Evolutionary conservation across 2,329 filamentous ascomycete species (phyloP).

Genomic region (Ophiostoma ips): DNA sequence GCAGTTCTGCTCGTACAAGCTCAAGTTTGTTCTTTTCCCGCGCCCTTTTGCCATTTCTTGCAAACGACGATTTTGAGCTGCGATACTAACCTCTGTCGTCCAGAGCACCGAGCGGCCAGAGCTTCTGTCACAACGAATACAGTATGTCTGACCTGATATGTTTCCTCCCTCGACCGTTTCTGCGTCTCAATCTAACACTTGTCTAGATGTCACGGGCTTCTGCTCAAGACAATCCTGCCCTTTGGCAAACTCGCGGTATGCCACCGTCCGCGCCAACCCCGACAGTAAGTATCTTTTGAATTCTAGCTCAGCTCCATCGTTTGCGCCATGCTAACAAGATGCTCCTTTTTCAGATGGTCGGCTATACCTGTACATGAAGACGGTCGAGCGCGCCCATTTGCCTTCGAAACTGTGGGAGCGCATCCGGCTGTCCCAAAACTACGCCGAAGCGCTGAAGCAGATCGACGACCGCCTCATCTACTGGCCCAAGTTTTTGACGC

Average conservation of each 20-base stretch:
- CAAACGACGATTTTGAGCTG: background rate
- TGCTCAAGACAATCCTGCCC: slow-evolving; percentile 65
- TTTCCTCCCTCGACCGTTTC: no score
- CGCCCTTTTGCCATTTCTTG: background rate
- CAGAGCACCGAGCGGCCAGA: slow-evolving; percentile 59
- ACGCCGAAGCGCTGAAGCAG: slow-evolving; percentile 74
- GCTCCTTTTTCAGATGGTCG: slow-evolving; percentile 26
- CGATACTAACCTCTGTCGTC: background rate
- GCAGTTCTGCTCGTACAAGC: slow-evolving; percentile 87
- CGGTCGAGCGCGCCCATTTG: slow-evolving; percentile 74
- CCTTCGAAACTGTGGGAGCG: slow-evolving; percentile 91
- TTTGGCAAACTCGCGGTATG: slow-evolving; percentile 82
- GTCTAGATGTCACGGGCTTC: slow-evolving; percentile 23
- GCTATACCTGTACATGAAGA: slow-evolving; percentile 95
- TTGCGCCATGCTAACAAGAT: background rate
- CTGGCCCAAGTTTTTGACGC: slow-evolving; percentile 84
- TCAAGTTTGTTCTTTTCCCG: slow-evolving; percentile 49
- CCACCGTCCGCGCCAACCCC: slow-evolving; percentile 74
- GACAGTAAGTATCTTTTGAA: slow-evolving; percentile 16
- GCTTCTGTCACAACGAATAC: slow-evolving; percentile 91
- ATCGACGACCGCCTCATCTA: slow-evolving; percentile 79
- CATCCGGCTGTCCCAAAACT: slow-evolving; percentile 81
- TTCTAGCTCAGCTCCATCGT: background rate
- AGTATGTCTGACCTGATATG: slow-evolving; percentile 32
- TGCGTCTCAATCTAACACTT: background rate